Conservation (phyloP, 2,329 filamentous ascomycete species). For the Colletotrichum limetticola region DNA sequence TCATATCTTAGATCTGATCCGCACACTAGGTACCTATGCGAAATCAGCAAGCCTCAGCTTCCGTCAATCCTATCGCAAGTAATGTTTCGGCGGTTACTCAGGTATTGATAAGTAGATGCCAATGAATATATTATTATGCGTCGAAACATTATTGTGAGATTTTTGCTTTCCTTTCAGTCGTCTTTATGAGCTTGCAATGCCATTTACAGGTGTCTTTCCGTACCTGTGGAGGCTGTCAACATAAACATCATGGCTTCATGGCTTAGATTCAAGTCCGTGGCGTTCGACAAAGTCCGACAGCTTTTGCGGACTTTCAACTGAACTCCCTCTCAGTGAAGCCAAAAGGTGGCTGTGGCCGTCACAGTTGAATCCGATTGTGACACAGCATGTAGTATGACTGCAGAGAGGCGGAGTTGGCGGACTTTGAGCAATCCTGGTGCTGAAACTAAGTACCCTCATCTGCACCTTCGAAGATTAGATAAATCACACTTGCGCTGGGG, state of each 20-base stretch:
- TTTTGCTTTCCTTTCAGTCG: accelerated
- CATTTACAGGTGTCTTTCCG: too few relatives aligned
- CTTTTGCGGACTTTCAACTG: not conserved
- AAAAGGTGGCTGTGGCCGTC: not conserved
- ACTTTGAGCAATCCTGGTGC: not conserved
- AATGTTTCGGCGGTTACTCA: accelerated
- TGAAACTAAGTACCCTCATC: too few relatives aligned
- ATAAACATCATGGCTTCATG: not conserved
- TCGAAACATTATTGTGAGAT: not conserved
- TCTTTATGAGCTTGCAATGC: too few relatives aligned
- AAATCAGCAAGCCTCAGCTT: not conserved
- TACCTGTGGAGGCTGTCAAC: not conserved
- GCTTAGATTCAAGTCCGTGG: not conserved
- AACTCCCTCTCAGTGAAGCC: not conserved
- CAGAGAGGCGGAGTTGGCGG: not conserved
- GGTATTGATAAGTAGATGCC: not conserved
- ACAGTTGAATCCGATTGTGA: not conserved
- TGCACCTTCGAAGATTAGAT: not conserved
- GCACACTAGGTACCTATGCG: too few relatives aligned
- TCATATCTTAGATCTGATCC: too few relatives aligned
- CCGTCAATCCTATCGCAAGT: not conserved
- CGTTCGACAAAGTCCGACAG: not conserved
- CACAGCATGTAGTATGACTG: not conserved
- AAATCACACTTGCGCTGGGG: too few relatives aligned
- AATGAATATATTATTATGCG: not conserved